Base-by-base conservation (phyloP, 805 yeast species). In the Metschnikowia arizonensis region DNA sequence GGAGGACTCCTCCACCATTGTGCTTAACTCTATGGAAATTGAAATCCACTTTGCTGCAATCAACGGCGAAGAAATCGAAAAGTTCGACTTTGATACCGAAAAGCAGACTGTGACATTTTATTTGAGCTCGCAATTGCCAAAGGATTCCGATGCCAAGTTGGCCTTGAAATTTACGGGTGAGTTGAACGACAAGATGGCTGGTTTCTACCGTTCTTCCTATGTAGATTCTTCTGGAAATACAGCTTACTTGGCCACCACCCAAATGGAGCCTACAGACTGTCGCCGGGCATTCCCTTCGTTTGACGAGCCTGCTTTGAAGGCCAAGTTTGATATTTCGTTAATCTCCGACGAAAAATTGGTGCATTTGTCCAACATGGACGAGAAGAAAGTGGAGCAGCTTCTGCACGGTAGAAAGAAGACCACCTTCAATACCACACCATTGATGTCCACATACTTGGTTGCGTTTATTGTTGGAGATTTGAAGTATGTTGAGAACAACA, bases 281-380 rank as follows among this genome's bases (percentile, higher is more conserved):
- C 80, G 95, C 57, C 77, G 88, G 57, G 93, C 93, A 8, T 86
- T 86, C 74, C 95, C 95, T 28, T 85, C 85, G 60, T 84, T 82
- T 57, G 95, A 86, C 64, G 93, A 85, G 62, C 95, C 95, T 18
- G 79, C 85, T 46, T 74, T 83, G 48, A 86, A 86, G 68, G 88
- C 93, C 19, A 72, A 80, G 41, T 86, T 83, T 58, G 83, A 80
- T 46, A 71, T 86, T 47, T 68, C 81, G 31, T 71, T 86, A 60
- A 72, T 83, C 47, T 77, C 85, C 39, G 74, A 74, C 52, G 68
- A 72, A 50, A 61, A 70, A 26, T 68, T 81, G 55, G 81, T 83
- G 33, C 79, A 81, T 55, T 71, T 83, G 58, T 81, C 87, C 29
- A 83, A 83, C 67, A 82, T 82, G 88, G 85, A 81, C 61, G 82